Conservation (phyloP, 2,329 filamentous ascomycete species). For the Ascochyta koolunga region DNA sequence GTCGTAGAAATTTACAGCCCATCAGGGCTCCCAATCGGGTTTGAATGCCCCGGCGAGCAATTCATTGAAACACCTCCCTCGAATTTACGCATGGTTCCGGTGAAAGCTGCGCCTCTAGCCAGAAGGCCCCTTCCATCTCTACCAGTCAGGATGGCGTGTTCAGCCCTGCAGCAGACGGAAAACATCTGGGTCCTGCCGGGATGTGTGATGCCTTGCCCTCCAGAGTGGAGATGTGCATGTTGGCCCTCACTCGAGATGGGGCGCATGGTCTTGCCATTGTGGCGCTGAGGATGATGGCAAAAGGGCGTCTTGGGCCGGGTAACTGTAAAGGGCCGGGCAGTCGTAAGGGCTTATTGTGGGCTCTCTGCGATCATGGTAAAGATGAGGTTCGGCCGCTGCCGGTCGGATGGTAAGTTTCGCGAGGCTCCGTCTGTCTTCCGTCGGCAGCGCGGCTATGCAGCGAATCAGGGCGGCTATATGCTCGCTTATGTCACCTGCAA, state of each 20-base stretch:
- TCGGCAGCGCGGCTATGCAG: constrained; percentile 7
- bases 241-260: not conserved
- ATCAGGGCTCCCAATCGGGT: constrained; percentile 9
- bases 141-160: not conserved
- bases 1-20: constrained; percentile 3
- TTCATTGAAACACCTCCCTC: constrained; percentile 14
- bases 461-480: not conserved
- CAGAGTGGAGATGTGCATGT: not conserved
- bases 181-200: not conserved
- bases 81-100: constrained; percentile 1
- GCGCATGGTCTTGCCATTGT: not conserved
- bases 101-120: not conserved
- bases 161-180: not conserved
- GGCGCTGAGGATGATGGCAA: not conserved
- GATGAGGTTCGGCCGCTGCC: constrained; percentile 10
- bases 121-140: not conserved
- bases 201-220: not conserved
- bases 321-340: not conserved
- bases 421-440: constrained; percentile 8
- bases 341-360: constrained; percentile 8
- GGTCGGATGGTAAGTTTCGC: constrained; percentile 19
- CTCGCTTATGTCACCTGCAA: constrained; percentile 6
- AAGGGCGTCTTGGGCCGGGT: not conserved
- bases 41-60: constrained; percentile 7
- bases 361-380: constrained; percentile 3